Evolutionary conservation across 78 protist species (phyloP).

Genomic region (Cavenderia fasciculata): DNA sequence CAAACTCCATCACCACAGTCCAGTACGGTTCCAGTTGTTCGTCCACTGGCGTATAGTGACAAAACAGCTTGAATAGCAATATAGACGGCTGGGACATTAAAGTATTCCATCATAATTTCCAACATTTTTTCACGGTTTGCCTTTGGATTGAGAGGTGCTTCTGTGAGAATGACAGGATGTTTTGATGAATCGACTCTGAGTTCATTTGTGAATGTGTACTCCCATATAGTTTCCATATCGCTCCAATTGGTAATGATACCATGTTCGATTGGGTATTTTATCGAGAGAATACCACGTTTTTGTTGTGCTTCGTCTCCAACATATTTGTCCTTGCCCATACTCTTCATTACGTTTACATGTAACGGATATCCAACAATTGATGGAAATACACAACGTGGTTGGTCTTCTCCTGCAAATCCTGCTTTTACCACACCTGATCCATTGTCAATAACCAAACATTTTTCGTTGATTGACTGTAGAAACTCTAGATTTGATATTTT

Average conservation of each 20-base stretch:
- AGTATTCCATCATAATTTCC: slow-evolving; percentile 97
- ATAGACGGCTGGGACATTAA: slow-evolving; percentile 95
- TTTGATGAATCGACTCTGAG: slow-evolving; percentile 96
- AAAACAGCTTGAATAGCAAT: slow-evolving; percentile 97
- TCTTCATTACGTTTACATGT: slow-evolving; percentile 64
- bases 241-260: slow-evolving; percentile 96
- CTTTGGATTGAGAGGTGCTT: slow-evolving; percentile 98
- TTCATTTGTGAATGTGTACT: slow-evolving; percentile 97
- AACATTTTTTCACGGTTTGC: slow-evolving; percentile 97
- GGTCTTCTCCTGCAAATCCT: slow-evolving; percentile 96
- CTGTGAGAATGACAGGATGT: slow-evolving; percentile 97
- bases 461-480: slow-evolving; percentile 49
- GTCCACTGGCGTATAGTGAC: slow-evolving; percentile 92
- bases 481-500: slow-evolving; percentile 8
- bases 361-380: slow-evolving; percentile 88
- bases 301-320: slow-evolving; percentile 96
- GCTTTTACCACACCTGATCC: slow-evolving; percentile 98
- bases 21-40: slow-evolving; percentile 96
- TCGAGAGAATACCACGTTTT: slow-evolving; percentile 90
- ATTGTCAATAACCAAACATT: slow-evolving; percentile 89
- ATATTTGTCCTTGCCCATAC: slow-evolving; percentile 88
- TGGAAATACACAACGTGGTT: slow-evolving; percentile 88
- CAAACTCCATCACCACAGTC: slow-evolving; percentile 99
- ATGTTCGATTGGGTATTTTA: slow-evolving; percentile 97
- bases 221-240: slow-evolving; percentile 96